These are phyloP conservation scores for Fraxinus americana DNA, from an alignment of 257 asterid genomes.

Conservation along the genomic window DNA sequence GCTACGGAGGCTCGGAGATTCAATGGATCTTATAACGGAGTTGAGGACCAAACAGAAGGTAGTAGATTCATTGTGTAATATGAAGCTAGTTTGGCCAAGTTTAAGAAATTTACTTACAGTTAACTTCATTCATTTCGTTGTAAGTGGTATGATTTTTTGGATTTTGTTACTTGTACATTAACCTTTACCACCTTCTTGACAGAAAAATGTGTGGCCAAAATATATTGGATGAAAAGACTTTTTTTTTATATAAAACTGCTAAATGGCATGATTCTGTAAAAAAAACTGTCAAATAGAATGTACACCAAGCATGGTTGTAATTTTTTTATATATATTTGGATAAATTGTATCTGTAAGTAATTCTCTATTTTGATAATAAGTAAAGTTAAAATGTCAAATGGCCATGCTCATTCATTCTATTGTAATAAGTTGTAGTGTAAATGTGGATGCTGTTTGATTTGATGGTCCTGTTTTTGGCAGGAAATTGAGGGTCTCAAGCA, in stretches of 20 bases:
- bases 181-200: too few relatives aligned
- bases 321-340: too few relatives aligned
- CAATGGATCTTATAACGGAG: conserved; percentile 56
- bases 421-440: background rate
- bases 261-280: too few relatives aligned
- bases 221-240: too few relatives aligned
- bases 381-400: background rate
- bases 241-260: too few relatives aligned
- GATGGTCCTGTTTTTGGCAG: conserved; percentile 37
- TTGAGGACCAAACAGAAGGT: conserved; percentile 80
- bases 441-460: background rate
- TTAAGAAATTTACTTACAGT: background rate
- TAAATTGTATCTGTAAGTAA: background rate
- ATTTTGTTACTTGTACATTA: too few relatives aligned
- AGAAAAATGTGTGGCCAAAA: too few relatives aligned
- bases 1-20: conserved; percentile 71
- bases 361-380: background rate
- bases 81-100: background rate
- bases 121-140: background rate
- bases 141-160: background rate
- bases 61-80: background rate
- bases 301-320: too few relatives aligned
- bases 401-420: background rate
- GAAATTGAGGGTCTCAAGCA: conserved; percentile 71
- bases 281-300: too few relatives aligned